phyloP scores from a whole-genome alignment of 495 filamentous ascomycete species.

The Elaphomyces granulatus region DNA sequence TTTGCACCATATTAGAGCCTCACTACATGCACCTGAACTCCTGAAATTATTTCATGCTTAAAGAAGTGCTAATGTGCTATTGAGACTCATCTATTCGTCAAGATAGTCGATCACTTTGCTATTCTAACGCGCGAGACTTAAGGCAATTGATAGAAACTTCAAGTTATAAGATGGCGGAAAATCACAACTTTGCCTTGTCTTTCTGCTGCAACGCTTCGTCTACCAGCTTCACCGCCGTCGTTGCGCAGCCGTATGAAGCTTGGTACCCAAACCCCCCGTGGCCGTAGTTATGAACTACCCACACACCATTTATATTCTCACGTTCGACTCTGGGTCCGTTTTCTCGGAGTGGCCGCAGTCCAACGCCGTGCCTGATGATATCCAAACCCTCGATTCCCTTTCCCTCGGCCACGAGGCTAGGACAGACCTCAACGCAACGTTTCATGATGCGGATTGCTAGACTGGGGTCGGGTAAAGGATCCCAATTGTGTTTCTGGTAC shows the following conservation, averaged over 20 bases:
- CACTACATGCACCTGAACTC: no score
- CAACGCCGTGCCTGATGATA: conserved; percentile 82
- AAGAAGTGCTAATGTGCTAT: no score
- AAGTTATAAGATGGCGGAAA: no score
- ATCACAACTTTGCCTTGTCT: conserved; percentile 24
- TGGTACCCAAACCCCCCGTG: conserved; percentile 93
- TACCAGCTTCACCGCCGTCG: conserved; percentile 54
- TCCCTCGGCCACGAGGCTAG: conserved; percentile 52
- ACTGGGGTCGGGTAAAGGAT: conserved; percentile 66
- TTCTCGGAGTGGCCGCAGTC: conserved; percentile 61
- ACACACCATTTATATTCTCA: conserved; percentile 54
- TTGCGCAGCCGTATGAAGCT: conserved; percentile 69
- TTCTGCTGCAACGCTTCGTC: conserved; percentile 38
- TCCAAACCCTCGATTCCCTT: conserved; percentile 66
- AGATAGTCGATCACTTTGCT: no score
- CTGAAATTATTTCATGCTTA: no score
- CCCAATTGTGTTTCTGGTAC: conserved; percentile 74
- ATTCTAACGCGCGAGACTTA: no score
- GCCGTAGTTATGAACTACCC: conserved; percentile 91
- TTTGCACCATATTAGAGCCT: no score
- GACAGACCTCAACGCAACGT: conserved; percentile 55
- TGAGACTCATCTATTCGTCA: no score
- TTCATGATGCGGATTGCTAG: conserved; percentile 81
- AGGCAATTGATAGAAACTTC: conserved; percentile 1
- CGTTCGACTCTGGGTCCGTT: conserved; percentile 72